Base-by-base conservation (phyloP, 441 rosid genomes). In the Isatis lusitanica region DNA sequence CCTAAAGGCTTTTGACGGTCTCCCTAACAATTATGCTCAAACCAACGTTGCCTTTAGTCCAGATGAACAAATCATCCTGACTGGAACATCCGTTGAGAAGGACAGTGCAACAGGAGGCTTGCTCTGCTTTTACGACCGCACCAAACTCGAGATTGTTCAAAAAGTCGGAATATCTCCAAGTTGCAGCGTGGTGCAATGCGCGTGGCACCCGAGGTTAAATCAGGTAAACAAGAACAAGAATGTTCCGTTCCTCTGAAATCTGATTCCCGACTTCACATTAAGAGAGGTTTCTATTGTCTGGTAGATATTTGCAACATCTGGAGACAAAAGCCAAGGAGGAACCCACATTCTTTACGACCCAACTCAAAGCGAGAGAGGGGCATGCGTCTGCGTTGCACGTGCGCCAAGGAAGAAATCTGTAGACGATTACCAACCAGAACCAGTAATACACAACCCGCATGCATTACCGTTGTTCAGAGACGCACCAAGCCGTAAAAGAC, bases 391-490 rank as follows among this genome's bases (percentile, higher is more conserved):
- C 78, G 95, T 92, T 76, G 96, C 96, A 56, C 92, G 96, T 60
- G 99, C 97, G 6, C 99, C 97, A 21, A 85, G 99, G 88, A 90
- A 87, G 82, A 88, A 91, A 79, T 95, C 99, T 53, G 78, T 95
- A 50, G 98, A 95, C 67, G 99, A 93, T 80, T 91, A 93, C 81
- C 92, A 81, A 89, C 85, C 84, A 38, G 87, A 86, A 66, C 98
- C 85, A 75, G 93, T 90, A 59, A 91, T 95, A 69, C 99, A 95
- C 83, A 95, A 95, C 63, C 99, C 99, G 58, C 99, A 95, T 71
- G 93, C 99, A 9, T 76, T 95, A 40, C 99, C 99, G 16, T 62
- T 95, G 71, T 95, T 91, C 80, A 92, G 99, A 89, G 99, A 95
- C 76, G 88, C 88, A 77, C 98, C 99, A 78, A 95, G 98, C 81